Percentiles rank a stretch among this genome's conserved stretches.
These are phyloP conservation scores for Chloroidium sp. DNA, from an alignment of 163 green algal genomes.

Conservation along the genomic window DNA sequence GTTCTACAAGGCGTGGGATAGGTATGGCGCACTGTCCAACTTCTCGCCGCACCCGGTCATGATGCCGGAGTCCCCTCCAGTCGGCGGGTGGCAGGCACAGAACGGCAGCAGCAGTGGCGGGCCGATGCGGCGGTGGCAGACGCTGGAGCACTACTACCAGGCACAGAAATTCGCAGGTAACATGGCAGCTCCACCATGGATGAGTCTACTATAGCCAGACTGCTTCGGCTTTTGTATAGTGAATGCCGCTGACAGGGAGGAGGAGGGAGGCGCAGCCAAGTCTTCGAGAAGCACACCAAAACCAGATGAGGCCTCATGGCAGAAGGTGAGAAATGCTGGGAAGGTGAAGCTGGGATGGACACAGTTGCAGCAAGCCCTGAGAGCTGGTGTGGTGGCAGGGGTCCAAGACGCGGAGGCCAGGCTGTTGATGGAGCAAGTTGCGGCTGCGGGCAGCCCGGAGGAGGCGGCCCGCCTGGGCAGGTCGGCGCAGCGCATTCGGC, in stretches of 20 bases:
- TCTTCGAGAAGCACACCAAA: too few species aligned
- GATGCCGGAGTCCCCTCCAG: constrained; percentile 35
- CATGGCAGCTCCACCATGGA: neutral
- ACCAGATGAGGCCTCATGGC: too few species aligned
- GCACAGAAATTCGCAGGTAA: constrained; percentile 80
- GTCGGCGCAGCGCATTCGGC: constrained; percentile 42
- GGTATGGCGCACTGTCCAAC: constrained; percentile 80
- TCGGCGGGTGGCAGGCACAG: constrained; percentile 3
- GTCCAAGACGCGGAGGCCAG: constrained; percentile 27
- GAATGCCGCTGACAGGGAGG: too few species aligned
- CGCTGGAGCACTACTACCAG: constrained; percentile 93
- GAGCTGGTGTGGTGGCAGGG: constrained; percentile 2
- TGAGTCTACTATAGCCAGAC: too few species aligned
- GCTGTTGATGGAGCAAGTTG: constrained; percentile 52
- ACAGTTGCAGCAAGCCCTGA: too few species aligned
- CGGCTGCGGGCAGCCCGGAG: constrained; percentile 64
- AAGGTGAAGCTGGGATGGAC: too few species aligned
- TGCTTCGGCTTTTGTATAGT: too few species aligned
- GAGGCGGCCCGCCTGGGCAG: constrained; percentile 82
- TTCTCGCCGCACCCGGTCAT: constrained; percentile 82
- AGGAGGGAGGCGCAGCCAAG: too few species aligned
- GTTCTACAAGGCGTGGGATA: constrained; percentile 94
- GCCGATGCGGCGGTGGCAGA: constrained; percentile 39
- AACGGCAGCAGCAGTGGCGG: neutral
- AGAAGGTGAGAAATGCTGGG: too few species aligned